Percentiles rank a stretch among this genome's conserved stretches.
These are phyloP conservation scores for Fremontodendron californicum DNA, from an alignment of 345 rosid genomes.

Conservation along the genomic window DNA sequence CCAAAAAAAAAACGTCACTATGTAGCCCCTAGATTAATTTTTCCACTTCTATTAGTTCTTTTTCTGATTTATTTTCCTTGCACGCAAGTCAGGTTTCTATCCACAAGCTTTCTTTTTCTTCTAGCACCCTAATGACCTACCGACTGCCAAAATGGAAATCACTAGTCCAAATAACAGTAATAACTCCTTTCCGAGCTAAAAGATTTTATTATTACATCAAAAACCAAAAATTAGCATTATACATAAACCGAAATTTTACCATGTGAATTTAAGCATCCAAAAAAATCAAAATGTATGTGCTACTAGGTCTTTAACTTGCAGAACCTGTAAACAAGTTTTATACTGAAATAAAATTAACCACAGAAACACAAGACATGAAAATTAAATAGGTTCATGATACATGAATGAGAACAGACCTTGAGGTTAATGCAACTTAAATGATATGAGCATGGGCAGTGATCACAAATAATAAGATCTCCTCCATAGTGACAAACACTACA, in stretches of 20 bases:
- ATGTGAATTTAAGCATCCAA: not conserved
- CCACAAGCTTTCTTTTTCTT: not conserved
- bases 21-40: not conserved
- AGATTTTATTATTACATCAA: not conserved
- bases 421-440: slow-evolving; percentile 34
- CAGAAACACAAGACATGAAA: not conserved
- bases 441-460: slow-evolving; percentile 31
- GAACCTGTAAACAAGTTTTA: not conserved
- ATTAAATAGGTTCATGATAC: slow-evolving; percentile 5
- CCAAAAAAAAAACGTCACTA: not conserved
- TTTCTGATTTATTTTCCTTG: not conserved
- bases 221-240: not conserved
- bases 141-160: not conserved
- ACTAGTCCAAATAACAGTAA: not conserved
- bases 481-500: slow-evolving; percentile 38
- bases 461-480: slow-evolving; percentile 29
- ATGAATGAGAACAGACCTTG: slow-evolving; percentile 25
- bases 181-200: not conserved
- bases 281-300: not conserved
- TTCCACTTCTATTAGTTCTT: not conserved
- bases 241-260: not conserved
- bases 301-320: not conserved
- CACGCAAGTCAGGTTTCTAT: not conserved
- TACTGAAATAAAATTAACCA: not conserved
- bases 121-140: not conserved